Evolutionary conservation across 352 stramenopile species (phyloP).

Genomic region (Phytopythium litorale): DNA sequence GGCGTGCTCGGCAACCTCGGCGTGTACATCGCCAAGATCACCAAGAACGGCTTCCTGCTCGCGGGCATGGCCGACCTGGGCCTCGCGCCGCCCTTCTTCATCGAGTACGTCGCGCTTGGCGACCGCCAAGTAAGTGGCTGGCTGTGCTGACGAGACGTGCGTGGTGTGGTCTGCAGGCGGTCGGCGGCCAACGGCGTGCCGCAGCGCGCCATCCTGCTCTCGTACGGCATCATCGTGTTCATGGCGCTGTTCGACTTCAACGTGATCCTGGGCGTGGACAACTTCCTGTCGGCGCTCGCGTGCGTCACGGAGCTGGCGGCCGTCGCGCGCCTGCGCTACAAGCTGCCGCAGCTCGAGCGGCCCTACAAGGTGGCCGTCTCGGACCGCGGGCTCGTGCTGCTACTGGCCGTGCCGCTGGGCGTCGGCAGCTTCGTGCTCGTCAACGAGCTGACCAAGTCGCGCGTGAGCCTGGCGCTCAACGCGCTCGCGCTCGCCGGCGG

Average conservation of each 20-base stretch:
- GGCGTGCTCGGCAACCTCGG: conserved; percentile 77
- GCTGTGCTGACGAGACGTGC: too few species aligned
- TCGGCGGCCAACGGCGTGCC: conserved; percentile 56
- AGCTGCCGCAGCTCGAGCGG: conserved; percentile 65
- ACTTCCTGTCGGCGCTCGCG: conserved; percentile 72
- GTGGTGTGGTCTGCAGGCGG: conserved; percentile 21
- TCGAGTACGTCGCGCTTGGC: conserved; percentile 30
- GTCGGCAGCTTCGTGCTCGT: conserved; percentile 74
- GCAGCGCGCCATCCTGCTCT: conserved; percentile 61
- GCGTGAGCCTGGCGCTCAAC: conserved; percentile 63
- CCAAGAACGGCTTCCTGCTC: conserved; percentile 78
- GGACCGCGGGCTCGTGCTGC: conserved; percentile 40
- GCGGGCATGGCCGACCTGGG: conserved; percentile 81
- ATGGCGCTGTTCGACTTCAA: conserved; percentile 82
- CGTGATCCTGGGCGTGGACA: conserved; percentile 77
- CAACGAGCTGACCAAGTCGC: conserved; percentile 81
- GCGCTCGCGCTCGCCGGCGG: conserved; percentile 25
- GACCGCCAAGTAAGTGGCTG: background rate
- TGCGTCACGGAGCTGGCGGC: conserved; percentile 75
- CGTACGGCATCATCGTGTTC: conserved; percentile 74
- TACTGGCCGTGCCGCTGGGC: conserved; percentile 51
- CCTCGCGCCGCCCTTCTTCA: conserved; percentile 71
- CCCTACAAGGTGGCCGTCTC: conserved; percentile 75
- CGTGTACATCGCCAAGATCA: conserved; percentile 81
- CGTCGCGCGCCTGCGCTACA: conserved; percentile 74